Percentiles rank a stretch among this genome's conserved stretches.
These are phyloP conservation scores for Euphorbia tirucalli DNA, from an alignment of 345 rosid species.

Conservation along the genomic window DNA sequence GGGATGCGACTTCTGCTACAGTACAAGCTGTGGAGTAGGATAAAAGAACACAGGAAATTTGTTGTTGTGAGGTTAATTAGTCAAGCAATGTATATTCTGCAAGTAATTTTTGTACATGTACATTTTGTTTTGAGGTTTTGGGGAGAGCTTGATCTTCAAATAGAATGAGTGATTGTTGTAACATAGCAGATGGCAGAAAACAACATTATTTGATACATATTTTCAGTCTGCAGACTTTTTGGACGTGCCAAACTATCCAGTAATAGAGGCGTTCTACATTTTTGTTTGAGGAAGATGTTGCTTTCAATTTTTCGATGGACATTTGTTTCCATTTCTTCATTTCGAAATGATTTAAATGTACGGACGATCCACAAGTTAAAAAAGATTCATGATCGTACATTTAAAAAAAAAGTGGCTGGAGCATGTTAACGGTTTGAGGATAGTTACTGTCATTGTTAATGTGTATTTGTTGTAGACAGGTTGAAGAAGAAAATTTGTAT, in stretches of 20 bases:
- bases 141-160: neutral
- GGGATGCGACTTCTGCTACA: neutral
- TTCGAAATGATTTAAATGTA: too few species aligned
- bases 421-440: too few species aligned
- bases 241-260: neutral
- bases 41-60: neutral
- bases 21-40: neutral
- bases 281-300: neutral
- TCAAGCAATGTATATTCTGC: neutral
- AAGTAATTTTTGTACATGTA: conserved; percentile 17
- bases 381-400: too few species aligned
- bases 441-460: too few species aligned
- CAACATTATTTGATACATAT: neutral
- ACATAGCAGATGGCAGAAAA: neutral
- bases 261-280: neutral
- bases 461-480: too few species aligned
- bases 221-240: too few species aligned
- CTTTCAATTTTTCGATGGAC: neutral
- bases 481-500: too few species aligned
- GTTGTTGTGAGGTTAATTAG: conserved; percentile 16
- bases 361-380: too few species aligned
- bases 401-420: too few species aligned
- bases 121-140: neutral
- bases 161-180: conserved; percentile 8
- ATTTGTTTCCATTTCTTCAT: too few species aligned